These are phyloP conservation scores for Diaporthe eres DNA, from an alignment of 2,329 filamentous ascomycete genomes.

Conservation along the genomic window DNA sequence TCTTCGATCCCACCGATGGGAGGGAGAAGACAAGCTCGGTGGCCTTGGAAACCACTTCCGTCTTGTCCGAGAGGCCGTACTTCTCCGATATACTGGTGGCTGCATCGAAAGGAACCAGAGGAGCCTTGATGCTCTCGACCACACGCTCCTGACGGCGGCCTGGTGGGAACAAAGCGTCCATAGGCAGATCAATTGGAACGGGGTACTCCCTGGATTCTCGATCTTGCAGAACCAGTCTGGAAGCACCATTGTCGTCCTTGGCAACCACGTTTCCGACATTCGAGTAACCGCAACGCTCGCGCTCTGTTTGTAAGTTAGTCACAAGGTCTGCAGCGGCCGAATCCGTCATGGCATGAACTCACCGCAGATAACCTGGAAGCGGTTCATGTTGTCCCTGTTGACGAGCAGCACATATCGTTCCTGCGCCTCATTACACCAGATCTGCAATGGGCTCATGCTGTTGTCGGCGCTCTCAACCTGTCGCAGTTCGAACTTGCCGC, in stretches of 20 bases:
- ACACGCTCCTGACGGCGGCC: slow-evolving; percentile 84
- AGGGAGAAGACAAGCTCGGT: slow-evolving; percentile 85
- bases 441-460: slow-evolving; percentile 95
- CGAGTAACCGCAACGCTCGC: slow-evolving; percentile 93
- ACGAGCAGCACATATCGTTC: slow-evolving; percentile 96
- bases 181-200: slow-evolving; percentile 87
- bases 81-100: slow-evolving; percentile 74
- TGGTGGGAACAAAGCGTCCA: slow-evolving; percentile 90
- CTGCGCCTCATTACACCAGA: slow-evolving; percentile 98
- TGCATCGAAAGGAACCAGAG: slow-evolving; percentile 80
- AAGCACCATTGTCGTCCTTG: slow-evolving; percentile 72
- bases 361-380: slow-evolving; percentile 76
- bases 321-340: not conserved
- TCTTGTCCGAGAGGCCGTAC: slow-evolving; percentile 57
- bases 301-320: slow-evolving; percentile 59
- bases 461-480: slow-evolving; percentile 92
- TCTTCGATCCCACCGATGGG: slow-evolving; percentile 95
- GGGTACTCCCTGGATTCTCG: slow-evolving; percentile 81
- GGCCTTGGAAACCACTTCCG: slow-evolving; percentile 66
- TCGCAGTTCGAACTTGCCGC: slow-evolving; percentile 93
- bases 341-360: slow-evolving; percentile 47
- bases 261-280: slow-evolving; percentile 85
- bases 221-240: slow-evolving; percentile 85
- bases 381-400: slow-evolving; percentile 83
- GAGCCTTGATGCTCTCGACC: slow-evolving; percentile 78